Evolutionary conservation across 1,284 basidiomycete genomes (phyloP), one percentile per base, ranked within the genome.

Genomic region (Rhizoctonia solani): DNA sequence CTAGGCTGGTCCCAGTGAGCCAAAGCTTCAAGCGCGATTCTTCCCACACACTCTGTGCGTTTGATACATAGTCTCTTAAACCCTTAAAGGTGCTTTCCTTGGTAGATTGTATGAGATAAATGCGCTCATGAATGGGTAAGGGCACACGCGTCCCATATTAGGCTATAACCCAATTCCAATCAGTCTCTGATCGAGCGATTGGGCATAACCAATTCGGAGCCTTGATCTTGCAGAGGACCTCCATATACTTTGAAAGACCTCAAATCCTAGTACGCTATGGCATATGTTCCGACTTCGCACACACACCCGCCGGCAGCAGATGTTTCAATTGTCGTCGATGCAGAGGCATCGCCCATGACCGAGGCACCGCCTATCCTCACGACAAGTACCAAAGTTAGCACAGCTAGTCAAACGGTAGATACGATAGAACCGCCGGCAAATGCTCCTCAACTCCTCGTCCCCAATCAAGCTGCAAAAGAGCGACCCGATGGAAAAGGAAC

Each of bases 401-500:
- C 41, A 16, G 41, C 41, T 21, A 44, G 19, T 16, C 41, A 44
- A 16, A 30, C 16, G 37, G 37, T 30, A 11, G 50, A 19, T 37
- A 13, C 21, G 23, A 37, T n/a, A 16, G 44, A 63, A 34, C 49
- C 59, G 27, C 47, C 34, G 1, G 39, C 25, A n/a, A 25, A 25
- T 32, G 37, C 21, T 25, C 21, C 29, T 23, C 49, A 54, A 54
- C 19, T 65, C 13, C 50, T 65, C 21, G 44, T 16, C 19, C 49
- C 59, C 5, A 65, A 42, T 27, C 59, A 53, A 53, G 53, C 53
- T 4, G 59, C 59, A 6, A 46, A 65, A 11, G 59, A 65, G 29
- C 59, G 59, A 21, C 59, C 59, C 1, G 59, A 65, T 53, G 59
- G 59, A 13, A 53, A 39, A 30, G 47, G 50, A 19, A 65, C 59